Conservation (phyloP, 176 grass and related monocot species). For the Eremochloa ophiuroides region DNA sequence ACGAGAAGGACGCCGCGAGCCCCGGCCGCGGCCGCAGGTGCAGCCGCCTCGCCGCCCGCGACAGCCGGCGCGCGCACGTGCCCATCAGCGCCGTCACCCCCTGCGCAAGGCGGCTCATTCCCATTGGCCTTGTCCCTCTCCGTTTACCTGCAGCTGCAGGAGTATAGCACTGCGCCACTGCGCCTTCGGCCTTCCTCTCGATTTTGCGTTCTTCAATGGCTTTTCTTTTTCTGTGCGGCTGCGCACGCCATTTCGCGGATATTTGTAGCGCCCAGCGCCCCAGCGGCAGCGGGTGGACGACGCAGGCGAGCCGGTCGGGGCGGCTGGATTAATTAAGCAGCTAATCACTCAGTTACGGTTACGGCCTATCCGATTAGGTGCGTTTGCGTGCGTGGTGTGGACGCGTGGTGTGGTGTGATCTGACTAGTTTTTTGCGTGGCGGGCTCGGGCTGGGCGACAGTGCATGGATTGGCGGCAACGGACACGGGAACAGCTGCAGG, state of each 20-base stretch:
- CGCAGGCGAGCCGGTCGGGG: constrained; percentile 42
- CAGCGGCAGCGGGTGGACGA: not conserved
- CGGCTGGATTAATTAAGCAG: constrained; percentile 15
- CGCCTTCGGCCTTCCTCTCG: too few species aligned
- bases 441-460: not conserved
- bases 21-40: constrained; percentile 20
- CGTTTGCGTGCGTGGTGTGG: too few species aligned
- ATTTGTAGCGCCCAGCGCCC: constrained; percentile 18
- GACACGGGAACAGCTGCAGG: too few species aligned
- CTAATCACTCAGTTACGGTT: not conserved
- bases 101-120: constrained; percentile 43
- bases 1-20: constrained; percentile 10
- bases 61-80: constrained; percentile 44
- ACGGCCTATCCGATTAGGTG: not conserved
- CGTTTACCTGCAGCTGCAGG: too few species aligned
- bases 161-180: not conserved
- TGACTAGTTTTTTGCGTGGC: not conserved
- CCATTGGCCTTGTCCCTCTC: constrained; percentile 11
- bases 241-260: constrained; percentile 26
- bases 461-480: not conserved
- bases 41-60: constrained; percentile 45
- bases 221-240: not conserved
- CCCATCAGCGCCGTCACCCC: constrained; percentile 54
- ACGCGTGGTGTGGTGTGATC: not conserved
- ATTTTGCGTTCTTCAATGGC: not conserved